Percentiles rank a stretch among this genome's conserved stretches.
phyloP scores from a whole-genome alignment of 805 yeast genomes.

The Brettanomyces sp. region DNA sequence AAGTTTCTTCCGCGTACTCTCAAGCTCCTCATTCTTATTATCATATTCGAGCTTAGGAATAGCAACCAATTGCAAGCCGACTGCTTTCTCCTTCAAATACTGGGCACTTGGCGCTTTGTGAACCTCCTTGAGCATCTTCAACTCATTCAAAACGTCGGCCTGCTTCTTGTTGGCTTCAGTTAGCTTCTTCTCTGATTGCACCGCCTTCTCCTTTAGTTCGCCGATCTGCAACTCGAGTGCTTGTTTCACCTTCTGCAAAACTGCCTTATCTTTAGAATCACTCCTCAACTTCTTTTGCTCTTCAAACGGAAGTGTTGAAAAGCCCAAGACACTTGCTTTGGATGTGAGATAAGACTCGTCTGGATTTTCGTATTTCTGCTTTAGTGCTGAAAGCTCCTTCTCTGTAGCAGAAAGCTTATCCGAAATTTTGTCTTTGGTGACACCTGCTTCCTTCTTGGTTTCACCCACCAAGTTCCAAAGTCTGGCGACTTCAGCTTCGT shows the following conservation, averaged over 20 bases:
- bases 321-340: constrained; percentile 21
- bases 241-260: not conserved
- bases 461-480: not conserved
- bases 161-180: not conserved
- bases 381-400: constrained; percentile 1
- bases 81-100: constrained; percentile 18
- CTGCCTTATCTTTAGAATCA: not conserved
- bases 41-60: constrained; percentile 8
- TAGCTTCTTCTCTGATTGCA: not conserved
- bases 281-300: constrained; percentile 11
- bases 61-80: constrained; percentile 25
- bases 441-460: not conserved
- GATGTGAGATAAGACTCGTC: constrained; percentile 20
- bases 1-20: not conserved
- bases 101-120: constrained; percentile 5
- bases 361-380: constrained; percentile 21
- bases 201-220: not conserved
- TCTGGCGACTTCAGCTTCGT: not conserved
- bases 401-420: constrained; percentile 1
- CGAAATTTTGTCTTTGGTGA: not conserved
- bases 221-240: not conserved
- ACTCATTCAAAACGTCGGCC: not conserved
- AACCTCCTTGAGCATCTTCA: not conserved
- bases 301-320: constrained; percentile 16
- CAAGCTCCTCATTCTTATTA: not conserved